A percentile compares a stretch with the other conserved stretches of the same genome.
phyloP scores from a whole-genome alignment of 768 basidiomycete species.

The Tulasnella sp. region DNA sequence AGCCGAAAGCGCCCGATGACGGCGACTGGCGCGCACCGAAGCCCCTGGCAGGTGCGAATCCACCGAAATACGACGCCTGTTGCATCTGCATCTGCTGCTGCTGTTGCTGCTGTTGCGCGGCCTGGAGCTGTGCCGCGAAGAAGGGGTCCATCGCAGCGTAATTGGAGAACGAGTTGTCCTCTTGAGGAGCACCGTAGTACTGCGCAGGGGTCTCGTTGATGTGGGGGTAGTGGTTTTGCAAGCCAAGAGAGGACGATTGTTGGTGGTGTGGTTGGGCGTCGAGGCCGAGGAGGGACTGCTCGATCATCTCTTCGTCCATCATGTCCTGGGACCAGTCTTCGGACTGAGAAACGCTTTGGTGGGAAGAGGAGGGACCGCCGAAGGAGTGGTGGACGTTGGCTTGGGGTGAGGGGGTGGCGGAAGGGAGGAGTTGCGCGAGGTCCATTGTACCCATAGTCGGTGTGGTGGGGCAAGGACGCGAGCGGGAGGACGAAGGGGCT shows the following conservation, averaged over 20 bases:
- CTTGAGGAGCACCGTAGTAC: not conserved
- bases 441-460: slow-evolving; percentile 3
- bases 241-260: not conserved
- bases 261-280: not conserved
- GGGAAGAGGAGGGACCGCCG: not conserved
- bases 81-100: not conserved
- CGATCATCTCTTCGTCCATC: slow-evolving; percentile 4
- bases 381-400: not conserved
- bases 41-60: not conserved
- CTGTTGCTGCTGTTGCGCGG: not conserved
- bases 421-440: not conserved
- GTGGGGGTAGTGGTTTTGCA: not conserved
- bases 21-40: not conserved
- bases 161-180: not conserved
- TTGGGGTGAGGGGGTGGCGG: not conserved
- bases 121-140: slow-evolving; percentile 7
- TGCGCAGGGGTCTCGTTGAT: not conserved
- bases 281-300: not conserved
- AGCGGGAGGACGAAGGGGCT: not conserved
- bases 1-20: not conserved
- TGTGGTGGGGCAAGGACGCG: slow-evolving; percentile 1
- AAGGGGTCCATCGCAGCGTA: slow-evolving; percentile 9
- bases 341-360: not conserved
- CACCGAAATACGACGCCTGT: not conserved
- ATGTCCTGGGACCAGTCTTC: not conserved